A percentile compares a stretch with the other conserved stretches of the same genome.
These are phyloP conservation scores for Entoloma clypeatum DNA, from an alignment of 1,284 basidiomycete species.

Conservation along the genomic window DNA sequence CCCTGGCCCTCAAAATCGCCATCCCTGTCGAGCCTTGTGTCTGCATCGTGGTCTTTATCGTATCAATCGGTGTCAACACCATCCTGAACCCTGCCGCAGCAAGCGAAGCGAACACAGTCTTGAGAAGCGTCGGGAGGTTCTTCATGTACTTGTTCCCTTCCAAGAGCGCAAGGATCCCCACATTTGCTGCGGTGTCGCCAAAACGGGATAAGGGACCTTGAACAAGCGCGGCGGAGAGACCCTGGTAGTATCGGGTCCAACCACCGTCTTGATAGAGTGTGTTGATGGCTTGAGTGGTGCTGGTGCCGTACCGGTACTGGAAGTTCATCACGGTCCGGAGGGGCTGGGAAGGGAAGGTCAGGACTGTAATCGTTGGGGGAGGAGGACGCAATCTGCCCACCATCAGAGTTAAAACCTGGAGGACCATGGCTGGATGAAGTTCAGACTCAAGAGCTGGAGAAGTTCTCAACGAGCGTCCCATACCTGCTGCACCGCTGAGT, in stretches of 20 bases:
- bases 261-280: slow-evolving; percentile 80
- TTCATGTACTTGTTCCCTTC: slow-evolving; percentile 66
- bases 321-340: slow-evolving; percentile 90
- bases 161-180: slow-evolving; percentile 73
- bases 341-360: slow-evolving; percentile 39
- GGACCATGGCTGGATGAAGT: slow-evolving; percentile 65
- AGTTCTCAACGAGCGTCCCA: slow-evolving; percentile 11
- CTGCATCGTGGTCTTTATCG: slow-evolving; percentile 89
- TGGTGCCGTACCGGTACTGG: slow-evolving; percentile 81
- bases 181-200: slow-evolving; percentile 86
- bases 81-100: slow-evolving; percentile 79
- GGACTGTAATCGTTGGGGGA: neutral
- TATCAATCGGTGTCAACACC: slow-evolving; percentile 84
- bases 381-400: slow-evolving; percentile 31
- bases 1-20: slow-evolving; percentile 60
- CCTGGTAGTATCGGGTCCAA: slow-evolving; percentile 77
- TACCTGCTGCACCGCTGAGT: slow-evolving; percentile 78
- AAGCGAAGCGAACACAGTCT: slow-evolving; percentile 69
- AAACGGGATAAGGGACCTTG: slow-evolving; percentile 80
- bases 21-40: slow-evolving; percentile 75
- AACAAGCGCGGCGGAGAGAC: slow-evolving; percentile 74
- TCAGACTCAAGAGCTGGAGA: neutral
- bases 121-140: slow-evolving; percentile 54
- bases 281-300: slow-evolving; percentile 57
- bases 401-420: slow-evolving; percentile 86